Evolutionary conservation across 2,329 filamentous ascomycete genomes (phyloP), one percentile per base, ranked within the genome.

Genomic region (Neoscytalidium dimidiatum): DNA sequence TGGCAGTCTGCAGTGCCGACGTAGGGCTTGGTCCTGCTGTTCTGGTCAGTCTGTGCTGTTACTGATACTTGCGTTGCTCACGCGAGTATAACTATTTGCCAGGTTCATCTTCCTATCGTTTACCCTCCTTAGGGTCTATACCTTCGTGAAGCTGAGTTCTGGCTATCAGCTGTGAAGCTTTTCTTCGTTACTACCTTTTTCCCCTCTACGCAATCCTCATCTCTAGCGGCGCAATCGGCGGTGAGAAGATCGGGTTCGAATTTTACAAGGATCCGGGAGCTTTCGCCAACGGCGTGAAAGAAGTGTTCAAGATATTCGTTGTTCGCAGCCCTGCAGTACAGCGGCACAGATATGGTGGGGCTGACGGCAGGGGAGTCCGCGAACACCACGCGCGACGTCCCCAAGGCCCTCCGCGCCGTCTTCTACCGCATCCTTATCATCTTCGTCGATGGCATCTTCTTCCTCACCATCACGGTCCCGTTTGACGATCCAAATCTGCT

Each of bases 401-500:
- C 94, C 0, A 94, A 90, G 0, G 94, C 94, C 21, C 88, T 96
- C 73, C 96, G 96, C 79, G 93, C 97, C 77, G 93, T 97, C 48
- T 97, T 97, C 79, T 97, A 93, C 93, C 90, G 94, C 72, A 96
- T 97, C 73, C 87, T 88, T 3, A 84, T 73, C 49, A 97, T 97
- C 81, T 97, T 97, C 79, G 84, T 97, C 57, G 88, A 96, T 35
- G 91, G 91, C 0, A 84, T 97, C 11, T 87, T 88, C 5, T 81
- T 97, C 3, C 88, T 97, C 64, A 92, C 94, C 29, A 84, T 97
- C 0, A 83, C 97, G 2, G 92, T 97, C 0, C 90, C 90, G 0
- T 94, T 90, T 75, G 80, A 86, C 71, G 86, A 96, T 67, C 63
- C 73, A 0, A 82, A 84, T 3, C 88, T 97, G 0, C 81, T 92